phyloP scores from a whole-genome alignment of 2,329 filamentous ascomycete genomes.

The Fusarium neocosmosporiellum region DNA sequence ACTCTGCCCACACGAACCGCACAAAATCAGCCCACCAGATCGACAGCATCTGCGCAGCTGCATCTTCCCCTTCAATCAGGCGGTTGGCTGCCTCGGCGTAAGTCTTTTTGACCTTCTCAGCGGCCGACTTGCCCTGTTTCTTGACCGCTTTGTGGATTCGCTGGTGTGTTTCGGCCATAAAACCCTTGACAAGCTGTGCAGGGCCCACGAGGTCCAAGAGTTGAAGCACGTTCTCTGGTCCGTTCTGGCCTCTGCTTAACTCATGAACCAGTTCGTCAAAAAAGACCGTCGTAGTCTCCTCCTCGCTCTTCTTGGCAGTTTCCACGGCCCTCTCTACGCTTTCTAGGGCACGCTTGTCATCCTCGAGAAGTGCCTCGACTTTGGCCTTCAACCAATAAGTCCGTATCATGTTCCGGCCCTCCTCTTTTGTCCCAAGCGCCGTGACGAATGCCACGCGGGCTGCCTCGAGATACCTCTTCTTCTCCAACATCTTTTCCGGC shows the following conservation, averaged over 20 bases:
- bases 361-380: neutral
- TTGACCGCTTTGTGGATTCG: neutral
- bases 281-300: neutral
- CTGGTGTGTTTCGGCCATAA: neutral
- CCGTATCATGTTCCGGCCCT: neutral
- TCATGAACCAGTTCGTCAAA: neutral
- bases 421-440: neutral
- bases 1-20: neutral
- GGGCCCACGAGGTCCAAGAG: neutral
- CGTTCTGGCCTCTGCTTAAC: neutral
- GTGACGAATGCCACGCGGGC: neutral
- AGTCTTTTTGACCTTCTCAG: neutral
- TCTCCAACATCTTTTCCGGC: neutral
- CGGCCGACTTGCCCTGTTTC: neutral
- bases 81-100: neutral
- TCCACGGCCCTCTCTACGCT: neutral
- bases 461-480: neutral
- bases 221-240: neutral
- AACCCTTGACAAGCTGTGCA: neutral
- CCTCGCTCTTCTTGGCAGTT: neutral
- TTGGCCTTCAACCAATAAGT: neutral
- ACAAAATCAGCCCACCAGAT: neutral
- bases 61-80: neutral
- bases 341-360: neutral
- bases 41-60: neutral